phyloP scores from a whole-genome alignment of 257 asterid species.

The Marsdenia floribunda region DNA sequence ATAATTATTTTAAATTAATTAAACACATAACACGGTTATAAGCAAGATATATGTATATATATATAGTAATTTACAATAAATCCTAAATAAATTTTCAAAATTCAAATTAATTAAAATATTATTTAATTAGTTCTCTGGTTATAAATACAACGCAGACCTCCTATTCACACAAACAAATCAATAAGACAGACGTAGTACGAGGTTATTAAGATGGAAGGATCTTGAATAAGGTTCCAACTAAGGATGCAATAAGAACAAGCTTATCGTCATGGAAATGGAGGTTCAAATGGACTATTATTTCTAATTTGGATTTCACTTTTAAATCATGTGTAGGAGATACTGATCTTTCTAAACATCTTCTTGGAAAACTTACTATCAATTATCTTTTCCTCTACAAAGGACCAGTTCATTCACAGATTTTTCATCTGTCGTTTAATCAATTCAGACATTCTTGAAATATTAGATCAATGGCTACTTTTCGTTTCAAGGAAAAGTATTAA shows the following conservation, averaged over 20 bases:
- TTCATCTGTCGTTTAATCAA: slow-evolving; percentile 41
- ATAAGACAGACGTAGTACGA: too few relatives aligned
- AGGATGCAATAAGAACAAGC: slow-evolving; percentile 81
- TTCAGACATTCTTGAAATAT: slow-evolving; percentile 45
- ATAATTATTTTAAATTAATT: too few relatives aligned
- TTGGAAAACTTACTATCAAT: slow-evolving; percentile 52
- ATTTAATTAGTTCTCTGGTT: too few relatives aligned
- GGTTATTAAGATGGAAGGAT: slow-evolving; percentile 35
- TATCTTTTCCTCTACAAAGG: slow-evolving; percentile 76
- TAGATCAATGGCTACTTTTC: slow-evolving; percentile 90
- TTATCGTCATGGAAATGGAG: slow-evolving; percentile 67
- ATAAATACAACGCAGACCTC: too few relatives aligned
- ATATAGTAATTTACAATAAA: too few relatives aligned
- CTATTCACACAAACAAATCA: too few relatives aligned
- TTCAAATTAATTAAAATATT: too few relatives aligned
- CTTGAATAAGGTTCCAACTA: slow-evolving; percentile 63
- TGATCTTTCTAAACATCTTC: slow-evolving; percentile 29
- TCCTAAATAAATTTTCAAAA: too few relatives aligned
- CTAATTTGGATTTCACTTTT: slow-evolving; percentile 65
- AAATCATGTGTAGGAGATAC: slow-evolving; percentile 24
- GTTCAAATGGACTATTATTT: slow-evolving; percentile 72
- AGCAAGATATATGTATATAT: too few relatives aligned
- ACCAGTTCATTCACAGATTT: slow-evolving; percentile 74
- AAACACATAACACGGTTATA: too few relatives aligned
- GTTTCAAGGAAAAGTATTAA: slow-evolving; percentile 64